Conservation (phyloP, 2,329 filamentous ascomycete genomes). For the Trichoderma sp. region DNA sequence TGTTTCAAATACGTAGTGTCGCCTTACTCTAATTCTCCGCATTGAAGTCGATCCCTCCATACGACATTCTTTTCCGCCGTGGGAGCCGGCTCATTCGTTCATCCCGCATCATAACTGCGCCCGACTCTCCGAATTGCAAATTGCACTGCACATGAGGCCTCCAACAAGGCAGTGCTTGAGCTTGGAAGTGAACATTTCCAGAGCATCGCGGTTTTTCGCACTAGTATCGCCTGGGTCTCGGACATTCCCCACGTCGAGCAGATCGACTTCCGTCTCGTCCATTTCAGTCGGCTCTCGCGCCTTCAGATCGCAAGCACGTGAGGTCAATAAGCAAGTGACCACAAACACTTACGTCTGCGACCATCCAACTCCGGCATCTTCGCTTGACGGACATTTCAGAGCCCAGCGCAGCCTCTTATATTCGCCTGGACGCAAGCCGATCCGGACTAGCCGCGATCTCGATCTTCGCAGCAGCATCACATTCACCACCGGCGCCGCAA, state of each 20-base stretch:
- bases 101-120: neutral
- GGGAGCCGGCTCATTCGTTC: neutral
- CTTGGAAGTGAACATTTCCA: neutral
- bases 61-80: neutral
- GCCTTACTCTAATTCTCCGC: neutral
- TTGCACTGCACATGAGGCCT: slow-evolving; percentile 20
- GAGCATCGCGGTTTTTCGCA: neutral
- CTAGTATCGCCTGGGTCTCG: neutral
- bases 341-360: neutral
- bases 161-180: slow-evolving; percentile 1
- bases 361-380: neutral
- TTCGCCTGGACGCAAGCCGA: neutral
- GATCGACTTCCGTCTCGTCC: neutral
- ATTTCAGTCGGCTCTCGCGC: neutral
- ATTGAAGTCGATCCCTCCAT: neutral
- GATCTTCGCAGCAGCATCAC: slow-evolving; percentile 6
- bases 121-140: neutral
- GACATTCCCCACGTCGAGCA: neutral
- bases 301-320: neutral
- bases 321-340: neutral
- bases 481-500: neutral
- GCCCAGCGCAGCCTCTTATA: neutral
- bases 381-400: neutral
- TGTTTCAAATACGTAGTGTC: neutral
- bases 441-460: neutral